Evolutionary conservation across 202 grass and related monocot species (phyloP), one percentile per base, ranked within the genome.

Genomic region (Sporobolus alterniflorus): DNA sequence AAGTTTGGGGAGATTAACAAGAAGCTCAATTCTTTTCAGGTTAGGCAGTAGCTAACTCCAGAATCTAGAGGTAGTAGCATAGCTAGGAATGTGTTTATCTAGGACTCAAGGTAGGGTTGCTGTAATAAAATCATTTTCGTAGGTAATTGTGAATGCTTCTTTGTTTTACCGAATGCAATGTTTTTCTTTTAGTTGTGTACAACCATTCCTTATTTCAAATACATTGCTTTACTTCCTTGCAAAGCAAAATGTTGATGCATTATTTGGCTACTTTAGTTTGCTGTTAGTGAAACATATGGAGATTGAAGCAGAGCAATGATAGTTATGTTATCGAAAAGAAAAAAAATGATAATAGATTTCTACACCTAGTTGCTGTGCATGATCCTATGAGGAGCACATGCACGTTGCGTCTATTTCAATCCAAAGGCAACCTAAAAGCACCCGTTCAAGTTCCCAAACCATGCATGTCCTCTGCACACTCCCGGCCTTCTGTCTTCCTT

Each of bases 1-100:
- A 98, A 95, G 69, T 98, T 98, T 60, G 85, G 80, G 64, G 91
- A 92, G 77, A 93, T 94, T 93, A 92, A 95, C 60, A 89, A 90
- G 76, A 90, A 92, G 81, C 77, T 98, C 78, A 93, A 48, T 79
- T 95, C 48, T 61, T 78, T 84, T 60, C 80, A 80, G 62, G 69
- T 86, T 59, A 73, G 85, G 78, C 82, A 55, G 55, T 75, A 77
- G 77, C 63, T 21, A 6, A 17, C 52, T 42, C 70, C 46, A 82
- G 18, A 67, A 50, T 41, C 24, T 68, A 80, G 71, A 48, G n/a
- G 77, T 60, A 69, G 24, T 76, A n/a, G n/a, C n/a, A n/a, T 75
- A 67, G 48, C 41, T 89, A 78, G 59, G 7, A 13, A 30, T 31
- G 57, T 31, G 10, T 34, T 60, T 65, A 20, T 40, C 49, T 69